phyloP scores from a whole-genome alignment of 1,284 basidiomycete species.

The Anthracocystis panici-leucophaei region DNA sequence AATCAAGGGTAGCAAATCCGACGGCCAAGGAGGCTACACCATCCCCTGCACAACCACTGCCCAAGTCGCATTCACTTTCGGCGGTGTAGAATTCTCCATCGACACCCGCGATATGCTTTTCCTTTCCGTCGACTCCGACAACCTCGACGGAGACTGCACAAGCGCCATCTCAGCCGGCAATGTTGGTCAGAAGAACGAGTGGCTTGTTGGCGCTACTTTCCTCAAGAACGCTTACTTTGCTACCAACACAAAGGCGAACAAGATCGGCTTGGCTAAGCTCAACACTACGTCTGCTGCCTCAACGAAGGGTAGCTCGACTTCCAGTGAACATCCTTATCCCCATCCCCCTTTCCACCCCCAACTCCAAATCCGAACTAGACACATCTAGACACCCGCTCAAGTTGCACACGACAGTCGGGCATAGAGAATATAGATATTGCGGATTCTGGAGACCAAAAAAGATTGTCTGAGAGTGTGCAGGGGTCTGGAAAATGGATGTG shows the following conservation, averaged over 20 bases:
- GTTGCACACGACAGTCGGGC: too few relatives aligned
- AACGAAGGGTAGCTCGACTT: neutral
- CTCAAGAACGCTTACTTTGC: constrained; percentile 74
- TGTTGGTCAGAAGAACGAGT: constrained; percentile 74
- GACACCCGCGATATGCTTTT: constrained; percentile 76
- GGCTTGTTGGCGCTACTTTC: constrained; percentile 74
- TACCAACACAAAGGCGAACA: constrained; percentile 78
- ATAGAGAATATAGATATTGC: too few relatives aligned
- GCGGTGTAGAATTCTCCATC: constrained; percentile 74
- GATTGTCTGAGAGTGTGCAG: too few relatives aligned
- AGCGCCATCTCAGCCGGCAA: constrained; percentile 79
- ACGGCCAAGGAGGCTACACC: constrained; percentile 74
- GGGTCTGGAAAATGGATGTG: neutral
- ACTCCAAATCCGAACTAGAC: neutral
- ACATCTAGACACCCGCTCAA: too few relatives aligned
- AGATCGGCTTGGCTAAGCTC: constrained; percentile 76
- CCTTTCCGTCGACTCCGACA: constrained; percentile 75
- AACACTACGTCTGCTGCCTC: constrained; percentile 25
- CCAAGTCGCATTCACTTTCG: constrained; percentile 78
- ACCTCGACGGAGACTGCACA: constrained; percentile 79
- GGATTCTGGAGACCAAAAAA: too few relatives aligned
- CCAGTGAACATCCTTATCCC: neutral
- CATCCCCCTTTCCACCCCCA: neutral
- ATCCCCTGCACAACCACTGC: constrained; percentile 81
- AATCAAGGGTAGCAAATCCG: constrained; percentile 75